Percentiles rank a stretch among this genome's conserved stretches.
Evolutionary conservation across 1,139 yeast genomes (phyloP).

Genomic region (Hanseniaspora gamundiae): DNA sequence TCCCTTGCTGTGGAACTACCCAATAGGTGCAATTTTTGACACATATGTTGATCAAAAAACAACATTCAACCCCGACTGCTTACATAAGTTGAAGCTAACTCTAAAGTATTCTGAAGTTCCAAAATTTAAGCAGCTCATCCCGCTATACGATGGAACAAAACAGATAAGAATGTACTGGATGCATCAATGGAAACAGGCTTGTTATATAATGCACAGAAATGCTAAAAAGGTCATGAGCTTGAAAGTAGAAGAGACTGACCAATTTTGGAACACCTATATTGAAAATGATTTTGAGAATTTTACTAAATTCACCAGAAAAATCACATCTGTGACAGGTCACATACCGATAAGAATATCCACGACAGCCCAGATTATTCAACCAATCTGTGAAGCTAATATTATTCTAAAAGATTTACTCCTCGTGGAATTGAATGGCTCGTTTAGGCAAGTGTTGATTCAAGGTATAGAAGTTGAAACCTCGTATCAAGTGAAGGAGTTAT

Average conservation of each 20-base stretch:
- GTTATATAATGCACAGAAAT: constrained; percentile 59
- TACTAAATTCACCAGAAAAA: constrained; percentile 27
- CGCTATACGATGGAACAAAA: constrained; percentile 25
- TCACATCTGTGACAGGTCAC: constrained; percentile 29
- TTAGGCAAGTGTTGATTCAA: constrained; percentile 43
- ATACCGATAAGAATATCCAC: constrained; percentile 53
- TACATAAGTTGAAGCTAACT: constrained; percentile 39
- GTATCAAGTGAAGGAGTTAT: constrained; percentile 39
- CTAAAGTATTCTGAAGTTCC: constrained; percentile 32
- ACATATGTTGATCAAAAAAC: constrained; percentile 14
- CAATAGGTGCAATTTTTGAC: constrained; percentile 63
- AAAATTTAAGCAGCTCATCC: constrained; percentile 45
- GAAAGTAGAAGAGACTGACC: constrained; percentile 45
- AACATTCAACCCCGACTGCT: constrained; percentile 5
- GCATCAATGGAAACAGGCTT: constrained; percentile 71
- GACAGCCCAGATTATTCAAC: constrained; percentile 36
- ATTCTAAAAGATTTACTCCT: constrained; percentile 35
- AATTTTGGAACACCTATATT: constrained; percentile 43
- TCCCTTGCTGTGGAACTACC: constrained; percentile 69
- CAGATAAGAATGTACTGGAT: constrained; percentile 44
- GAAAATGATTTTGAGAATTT: constrained; percentile 24
- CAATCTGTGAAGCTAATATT: constrained; percentile 27
- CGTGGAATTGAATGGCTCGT: constrained; percentile 24
- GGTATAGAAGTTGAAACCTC: constrained; percentile 46
- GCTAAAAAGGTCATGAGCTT: constrained; percentile 67